Evolutionary conservation across 2,329 filamentous ascomycete species (phyloP), one percentile per base, ranked within the genome.

Genomic region (Aureobasidium sp.): DNA sequence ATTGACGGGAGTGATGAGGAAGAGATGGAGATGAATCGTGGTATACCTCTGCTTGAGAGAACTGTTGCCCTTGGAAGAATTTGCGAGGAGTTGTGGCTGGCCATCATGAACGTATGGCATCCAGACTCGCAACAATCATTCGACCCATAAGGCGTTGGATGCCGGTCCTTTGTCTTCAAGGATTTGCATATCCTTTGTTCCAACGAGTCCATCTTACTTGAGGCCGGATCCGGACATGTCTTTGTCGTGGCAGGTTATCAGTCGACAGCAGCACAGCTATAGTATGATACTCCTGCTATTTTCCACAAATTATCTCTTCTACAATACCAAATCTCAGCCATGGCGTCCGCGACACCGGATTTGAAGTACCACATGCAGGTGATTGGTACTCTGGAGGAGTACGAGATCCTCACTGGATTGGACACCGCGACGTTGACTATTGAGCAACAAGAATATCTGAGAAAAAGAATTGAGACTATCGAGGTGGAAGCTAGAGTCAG

Each of bases 1-100:
- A 58, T 58, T 5, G 54, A 43, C 18, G n/a, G 54, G 54, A 23
- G n/a, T 3, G 54, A 58, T 31, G 54, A 58, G 18, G 54, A 58
- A 23, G 54, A 58, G 38, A 58, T 58, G 54, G 54, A 58, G 18
- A 45, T 58, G 54, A 58, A 45, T 20, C 16, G 3, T 23, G 38
- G 54, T 33, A 25, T 33, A 13, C 54, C 54, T n/a, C 25, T 58
- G 2, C 54, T 58, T 13, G 54, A 42, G 27, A 43, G 54, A 58
- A 18, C 54, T 15, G 54, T 58, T n/a, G 38, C 54, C 20, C 27
- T 58, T 13, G 54, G 54, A 11, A 23, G 54, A 4, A 45, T 58
- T 9, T 43, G 38, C 18, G 54, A 58, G 16, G 54, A 58, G 25
- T 15, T 58, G 10, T 58, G 36, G 36, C 25, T 43, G 16, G 38